A percentile compares a stretch with the other conserved stretches of the same genome.
Evolutionary conservation across 306 rosid genomes (phyloP).

Genomic region (Cicer bijugum): DNA sequence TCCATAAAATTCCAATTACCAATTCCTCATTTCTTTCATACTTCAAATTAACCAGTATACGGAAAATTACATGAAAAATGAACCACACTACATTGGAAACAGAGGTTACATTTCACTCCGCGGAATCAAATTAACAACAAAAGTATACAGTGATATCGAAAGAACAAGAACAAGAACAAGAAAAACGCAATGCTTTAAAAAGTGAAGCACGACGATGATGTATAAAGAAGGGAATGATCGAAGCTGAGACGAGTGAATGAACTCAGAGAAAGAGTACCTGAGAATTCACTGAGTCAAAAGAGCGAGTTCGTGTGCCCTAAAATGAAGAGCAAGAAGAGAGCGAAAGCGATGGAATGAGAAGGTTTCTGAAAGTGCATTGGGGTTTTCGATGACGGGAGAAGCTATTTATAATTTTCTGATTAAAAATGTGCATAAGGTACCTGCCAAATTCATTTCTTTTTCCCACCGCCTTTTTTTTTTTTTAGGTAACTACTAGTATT

Average conservation of each 20-base stretch:
- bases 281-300: too few species aligned
- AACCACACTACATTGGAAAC: slow-evolving; percentile 16
- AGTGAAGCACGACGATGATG: neutral
- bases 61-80: neutral
- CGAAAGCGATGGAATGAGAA: too few species aligned
- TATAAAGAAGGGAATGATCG: neutral
- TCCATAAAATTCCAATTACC: slow-evolving; percentile 4
- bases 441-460: too few species aligned
- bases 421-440: too few species aligned
- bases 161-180: slow-evolving; percentile 1
- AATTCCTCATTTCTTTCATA: slow-evolving; percentile 4
- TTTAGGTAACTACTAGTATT: too few species aligned
- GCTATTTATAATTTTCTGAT: too few species aligned
- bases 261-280: too few species aligned
- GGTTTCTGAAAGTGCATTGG: too few species aligned
- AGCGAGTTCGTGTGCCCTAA: too few species aligned
- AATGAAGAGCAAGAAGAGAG: too few species aligned
- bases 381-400: too few species aligned
- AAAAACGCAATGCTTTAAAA: neutral
- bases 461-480: too few species aligned
- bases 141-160: neutral
- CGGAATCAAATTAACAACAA: slow-evolving; percentile 22
- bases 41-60: neutral
- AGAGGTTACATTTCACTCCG: neutral
- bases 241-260: neutral